Base-by-base conservation (phyloP, 225 moss, liverwort and hornwort species). In the Sphagnum contortum region DNA sequence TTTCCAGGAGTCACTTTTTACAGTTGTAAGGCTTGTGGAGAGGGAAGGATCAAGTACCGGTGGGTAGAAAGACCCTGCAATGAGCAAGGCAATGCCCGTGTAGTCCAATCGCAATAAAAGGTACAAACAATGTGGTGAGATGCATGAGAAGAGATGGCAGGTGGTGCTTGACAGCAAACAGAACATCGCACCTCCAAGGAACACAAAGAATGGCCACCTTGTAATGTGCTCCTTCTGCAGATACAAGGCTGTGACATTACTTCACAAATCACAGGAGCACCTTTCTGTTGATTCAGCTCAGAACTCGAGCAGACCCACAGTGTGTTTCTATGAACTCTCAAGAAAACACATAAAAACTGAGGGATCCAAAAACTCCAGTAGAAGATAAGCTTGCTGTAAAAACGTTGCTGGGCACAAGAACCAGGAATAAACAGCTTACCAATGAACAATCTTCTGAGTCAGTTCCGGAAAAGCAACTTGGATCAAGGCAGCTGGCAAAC, bases 191-290 rank as follows among this genome's bases (percentile, higher is more conserved):
- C 94, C 94, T 59, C 74, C 88, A 62, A 94, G 65, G 71, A 91
- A 94, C 6, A 89, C 77, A 62, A 91, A 88, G 81, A 95, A 91
- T 12, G 94, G 91, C 84, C 94, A 91, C 4, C 91, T 76, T 3
- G 94, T 87, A 6, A 72, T 88, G 8, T 74, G 86, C 48, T 65
- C 78, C 76, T 74, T 67, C 75, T 29, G 29, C 29, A 29, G 29
- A 29, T 29, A 29, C 64, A 68, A 57, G 72, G 66, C 4, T 68
- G 58, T 44, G 55, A 48, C 8, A 70, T 66, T 48, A 72, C 29
- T 29, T 29, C 29, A 29, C 29, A 50, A 53, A 70, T 79, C 6
- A 70, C 66, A 72, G 79, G 44, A 9, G 72, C 65, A 48, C 67
- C 56, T 47, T 47, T 59, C 64, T 68, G 47, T 44, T 13, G 56